Conservation (phyloP, 768 basidiomycete genomes). For the Rhodotorula paludigena region DNA sequence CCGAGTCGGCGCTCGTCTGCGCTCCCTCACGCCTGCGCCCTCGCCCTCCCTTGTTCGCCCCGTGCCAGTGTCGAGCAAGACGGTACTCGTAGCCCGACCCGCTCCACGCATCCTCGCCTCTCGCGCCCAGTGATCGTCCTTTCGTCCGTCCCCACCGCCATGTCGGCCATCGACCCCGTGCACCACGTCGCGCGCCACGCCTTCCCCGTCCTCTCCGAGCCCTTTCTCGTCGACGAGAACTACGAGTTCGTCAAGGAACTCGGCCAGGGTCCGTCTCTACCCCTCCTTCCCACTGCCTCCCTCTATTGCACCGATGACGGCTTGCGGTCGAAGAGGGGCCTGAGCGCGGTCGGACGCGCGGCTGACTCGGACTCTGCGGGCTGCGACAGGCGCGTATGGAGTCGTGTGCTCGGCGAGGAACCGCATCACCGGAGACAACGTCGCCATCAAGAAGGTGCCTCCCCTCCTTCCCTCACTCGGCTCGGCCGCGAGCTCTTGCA, state of each 20-base stretch:
- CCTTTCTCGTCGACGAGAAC: constrained; percentile 78
- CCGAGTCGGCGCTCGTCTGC: too few species aligned
- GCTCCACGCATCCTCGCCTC: background rate
- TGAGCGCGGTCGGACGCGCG: too few species aligned
- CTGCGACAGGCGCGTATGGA: constrained; percentile 25
- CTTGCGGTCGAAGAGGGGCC: too few species aligned
- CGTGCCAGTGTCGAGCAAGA: too few species aligned
- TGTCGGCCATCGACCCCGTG: constrained; percentile 5
- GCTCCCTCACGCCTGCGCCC: too few species aligned
- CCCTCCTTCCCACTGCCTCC: constrained; percentile 8
- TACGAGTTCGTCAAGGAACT: constrained; percentile 96
- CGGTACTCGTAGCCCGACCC: background rate
- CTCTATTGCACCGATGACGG: too few species aligned
- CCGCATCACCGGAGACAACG: constrained; percentile 74
- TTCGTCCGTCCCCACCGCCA: background rate
- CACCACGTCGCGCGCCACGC: constrained; percentile 39
- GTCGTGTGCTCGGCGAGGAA: constrained; percentile 53
- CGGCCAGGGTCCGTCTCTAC: constrained; percentile 44
- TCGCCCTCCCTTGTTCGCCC: too few species aligned
- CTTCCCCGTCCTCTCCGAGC: constrained; percentile 78
- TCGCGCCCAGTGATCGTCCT: too few species aligned
- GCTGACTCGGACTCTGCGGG: constrained; percentile 9
- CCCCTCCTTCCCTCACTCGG: background rate
- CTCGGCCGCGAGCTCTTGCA: too few species aligned
- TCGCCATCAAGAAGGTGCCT: constrained; percentile 90